phyloP scores from a whole-genome alignment of 345 rosid genomes.

The Hirschfeldia incana region DNA sequence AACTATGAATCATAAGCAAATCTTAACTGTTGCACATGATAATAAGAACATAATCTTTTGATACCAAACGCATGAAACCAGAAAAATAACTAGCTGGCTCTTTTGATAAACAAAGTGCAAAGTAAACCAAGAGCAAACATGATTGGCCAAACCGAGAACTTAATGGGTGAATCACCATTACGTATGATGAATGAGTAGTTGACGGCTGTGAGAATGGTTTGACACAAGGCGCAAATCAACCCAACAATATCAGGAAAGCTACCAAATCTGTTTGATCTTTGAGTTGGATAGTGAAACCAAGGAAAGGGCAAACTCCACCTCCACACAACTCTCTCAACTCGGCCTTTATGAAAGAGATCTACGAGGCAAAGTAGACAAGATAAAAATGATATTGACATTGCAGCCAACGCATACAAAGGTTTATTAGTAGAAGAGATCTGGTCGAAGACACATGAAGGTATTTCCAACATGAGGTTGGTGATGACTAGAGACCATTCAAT shows the following conservation, averaged over 20 bases:
- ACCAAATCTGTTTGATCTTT: slow-evolving; percentile 30
- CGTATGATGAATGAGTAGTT: slow-evolving; percentile 23
- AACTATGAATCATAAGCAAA: background rate
- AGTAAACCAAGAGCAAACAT: slow-evolving; percentile 34
- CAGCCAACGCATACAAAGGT: slow-evolving; percentile 24
- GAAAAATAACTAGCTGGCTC: slow-evolving; percentile 1
- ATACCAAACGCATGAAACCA: background rate
- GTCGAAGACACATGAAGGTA: slow-evolving; percentile 14
- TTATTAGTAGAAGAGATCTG: slow-evolving; percentile 19
- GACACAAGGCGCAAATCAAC: slow-evolving; percentile 26
- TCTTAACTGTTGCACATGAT: background rate
- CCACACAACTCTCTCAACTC: slow-evolving; percentile 34
- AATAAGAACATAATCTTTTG: background rate
- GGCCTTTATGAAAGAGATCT: slow-evolving; percentile 30
- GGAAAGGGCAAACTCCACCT: slow-evolving; percentile 36
- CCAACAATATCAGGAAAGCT: slow-evolving; percentile 31
- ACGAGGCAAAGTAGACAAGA: slow-evolving; percentile 23
- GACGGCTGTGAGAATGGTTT: slow-evolving; percentile 19
- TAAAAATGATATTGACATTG: slow-evolving; percentile 15
- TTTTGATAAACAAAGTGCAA: slow-evolving; percentile 10
- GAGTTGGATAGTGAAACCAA: slow-evolving; percentile 36
- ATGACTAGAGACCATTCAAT: slow-evolving; percentile 31
- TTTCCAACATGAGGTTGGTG: slow-evolving; percentile 22
- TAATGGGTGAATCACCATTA: slow-evolving; percentile 12
- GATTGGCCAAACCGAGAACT: slow-evolving; percentile 27